phyloP scores from a whole-genome alignment of 2,329 filamentous ascomycete species.

The Exophiala viscosa region DNA sequence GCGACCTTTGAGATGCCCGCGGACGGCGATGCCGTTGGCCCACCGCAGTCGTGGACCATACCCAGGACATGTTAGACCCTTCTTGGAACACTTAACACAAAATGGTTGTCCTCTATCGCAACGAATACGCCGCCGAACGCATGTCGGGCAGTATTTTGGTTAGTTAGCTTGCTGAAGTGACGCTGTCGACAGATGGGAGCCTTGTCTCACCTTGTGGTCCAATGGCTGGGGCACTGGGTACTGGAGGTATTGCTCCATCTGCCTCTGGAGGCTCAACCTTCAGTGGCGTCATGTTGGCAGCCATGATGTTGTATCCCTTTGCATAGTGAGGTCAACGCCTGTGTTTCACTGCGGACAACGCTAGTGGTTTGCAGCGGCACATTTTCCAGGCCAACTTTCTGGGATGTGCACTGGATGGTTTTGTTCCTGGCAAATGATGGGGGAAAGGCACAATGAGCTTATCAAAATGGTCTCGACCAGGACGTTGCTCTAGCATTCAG shows the following conservation, averaged over 20 bases:
- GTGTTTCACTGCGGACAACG: no score
- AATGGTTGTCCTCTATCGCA: constrained; percentile 29
- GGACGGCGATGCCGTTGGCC: constrained; percentile 30
- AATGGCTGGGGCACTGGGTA: background rate
- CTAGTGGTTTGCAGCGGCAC: no score
- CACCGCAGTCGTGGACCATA: constrained; percentile 30
- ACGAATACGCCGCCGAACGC: constrained; percentile 25
- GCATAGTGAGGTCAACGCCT: background rate
- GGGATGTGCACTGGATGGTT: no score
- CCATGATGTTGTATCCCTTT: background rate
- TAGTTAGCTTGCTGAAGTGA: constrained; percentile 5
- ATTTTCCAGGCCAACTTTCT: no score
- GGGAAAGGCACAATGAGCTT: no score
- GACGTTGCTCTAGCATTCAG: no score
- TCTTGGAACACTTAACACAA: constrained; percentile 30
- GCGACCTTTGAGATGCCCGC: constrained; percentile 28
- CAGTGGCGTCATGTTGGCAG: background rate
- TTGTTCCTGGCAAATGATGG: no score
- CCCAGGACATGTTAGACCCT: constrained; percentile 29
- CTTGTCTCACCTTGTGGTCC: constrained; percentile 20
- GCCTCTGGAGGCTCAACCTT: background rate
- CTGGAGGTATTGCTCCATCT: background rate
- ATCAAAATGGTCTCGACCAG: no score
- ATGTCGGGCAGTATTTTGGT: constrained; percentile 10
- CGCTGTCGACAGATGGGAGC: background rate